Percentiles rank a stretch among this genome's conserved stretches.
phyloP scores from a whole-genome alignment of 2,329 filamentous ascomycete genomes.

The Clonostachys rhizophaga region DNA sequence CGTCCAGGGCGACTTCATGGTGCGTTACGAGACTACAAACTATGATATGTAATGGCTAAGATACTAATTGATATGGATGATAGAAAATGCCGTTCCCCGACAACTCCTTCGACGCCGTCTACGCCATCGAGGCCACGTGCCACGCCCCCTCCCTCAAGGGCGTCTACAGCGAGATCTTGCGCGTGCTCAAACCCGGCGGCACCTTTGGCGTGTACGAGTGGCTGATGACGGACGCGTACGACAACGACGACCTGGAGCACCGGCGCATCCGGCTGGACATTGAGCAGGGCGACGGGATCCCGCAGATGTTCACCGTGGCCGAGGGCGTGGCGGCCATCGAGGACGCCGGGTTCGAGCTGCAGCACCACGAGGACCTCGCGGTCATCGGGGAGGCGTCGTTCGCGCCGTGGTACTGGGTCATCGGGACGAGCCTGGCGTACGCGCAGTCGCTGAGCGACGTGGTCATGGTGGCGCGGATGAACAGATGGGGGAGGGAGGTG shows the following conservation, averaged over 20 bases:
- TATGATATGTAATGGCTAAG: not conserved
- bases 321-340: slow-evolving; percentile 78
- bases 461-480: slow-evolving; percentile 78
- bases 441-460: slow-evolving; percentile 70
- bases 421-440: slow-evolving; percentile 75
- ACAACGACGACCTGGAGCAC: slow-evolving; percentile 78
- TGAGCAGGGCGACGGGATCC: slow-evolving; percentile 88
- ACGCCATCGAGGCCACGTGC: slow-evolving; percentile 91
- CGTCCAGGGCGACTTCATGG: slow-evolving; percentile 93
- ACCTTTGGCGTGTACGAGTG: slow-evolving; percentile 94
- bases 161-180: slow-evolving; percentile 87
- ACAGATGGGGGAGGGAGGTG: slow-evolving; percentile 65
- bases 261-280: slow-evolving; percentile 84
- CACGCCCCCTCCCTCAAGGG: slow-evolving; percentile 83
- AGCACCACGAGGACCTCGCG: slow-evolving; percentile 55
- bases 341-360: slow-evolving; percentile 75
- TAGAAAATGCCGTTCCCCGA: slow-evolving; percentile 88
- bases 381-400: slow-evolving; percentile 12
- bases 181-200: slow-evolving; percentile 90
- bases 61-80: not conserved
- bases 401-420: slow-evolving; percentile 86
- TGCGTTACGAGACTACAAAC: slow-evolving; percentile 14
- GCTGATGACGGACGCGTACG: slow-evolving; percentile 94
- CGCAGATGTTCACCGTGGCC: slow-evolving; percentile 84
- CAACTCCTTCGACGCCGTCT: slow-evolving; percentile 86